Evolutionary conservation across 305 asterid species (phyloP).

Genomic region (Rubia peregrina): DNA sequence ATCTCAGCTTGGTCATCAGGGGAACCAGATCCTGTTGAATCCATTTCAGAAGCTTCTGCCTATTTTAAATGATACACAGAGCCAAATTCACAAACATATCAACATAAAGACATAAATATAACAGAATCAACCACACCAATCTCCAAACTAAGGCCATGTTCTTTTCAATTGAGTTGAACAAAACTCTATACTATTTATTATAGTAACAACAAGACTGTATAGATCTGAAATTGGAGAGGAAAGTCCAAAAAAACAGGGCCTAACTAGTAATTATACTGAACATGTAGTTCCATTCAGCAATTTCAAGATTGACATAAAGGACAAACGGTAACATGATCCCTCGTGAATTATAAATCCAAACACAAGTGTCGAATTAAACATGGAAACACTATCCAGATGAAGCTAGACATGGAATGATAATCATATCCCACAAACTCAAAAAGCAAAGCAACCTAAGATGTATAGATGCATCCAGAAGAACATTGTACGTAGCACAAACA

Average conservation of each 20-base stretch:
- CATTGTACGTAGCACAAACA: not conserved
- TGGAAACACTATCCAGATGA: not conserved
- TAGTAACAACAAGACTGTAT: not conserved
- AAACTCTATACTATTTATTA: not conserved
- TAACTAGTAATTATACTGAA: not conserved
- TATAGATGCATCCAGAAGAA: not conserved
- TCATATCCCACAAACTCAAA: not conserved
- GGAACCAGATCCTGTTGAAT: slow-evolving; percentile 35
- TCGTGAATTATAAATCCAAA: not conserved
- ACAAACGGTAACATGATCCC: not conserved
- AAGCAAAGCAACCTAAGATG: not conserved
- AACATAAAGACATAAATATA: slow-evolving; percentile 12
- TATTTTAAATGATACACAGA: slow-evolving; percentile 18
- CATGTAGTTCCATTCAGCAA: not conserved
- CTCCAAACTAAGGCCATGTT: not conserved
- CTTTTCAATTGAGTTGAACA: not conserved
- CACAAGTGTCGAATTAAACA: not conserved
- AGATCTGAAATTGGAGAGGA: not conserved
- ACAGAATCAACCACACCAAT: not conserved
- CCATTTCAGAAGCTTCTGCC: slow-evolving; percentile 53
- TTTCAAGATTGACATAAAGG: not conserved
- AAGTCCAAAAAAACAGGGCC: not conserved
- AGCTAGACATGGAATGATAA: not conserved
- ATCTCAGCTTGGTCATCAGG: slow-evolving; percentile 56
- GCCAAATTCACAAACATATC: slow-evolving; percentile 5